These are phyloP conservation scores for Aegilops speltoides DNA, from an alignment of 176 grass and related monocot species.

Conservation along the genomic window DNA sequence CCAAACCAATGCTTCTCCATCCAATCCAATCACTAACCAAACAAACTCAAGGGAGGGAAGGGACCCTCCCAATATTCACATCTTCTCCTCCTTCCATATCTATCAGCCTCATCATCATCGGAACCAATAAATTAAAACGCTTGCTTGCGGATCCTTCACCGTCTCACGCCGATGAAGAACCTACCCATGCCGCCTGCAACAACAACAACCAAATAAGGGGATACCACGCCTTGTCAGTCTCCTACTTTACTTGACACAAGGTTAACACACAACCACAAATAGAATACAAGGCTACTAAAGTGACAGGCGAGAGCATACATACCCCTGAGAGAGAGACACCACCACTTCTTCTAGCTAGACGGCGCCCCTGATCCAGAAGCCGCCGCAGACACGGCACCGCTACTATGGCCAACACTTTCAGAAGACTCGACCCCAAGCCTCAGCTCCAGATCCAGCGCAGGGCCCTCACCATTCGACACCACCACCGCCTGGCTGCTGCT, in stretches of 20 bases:
- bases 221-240: background rate
- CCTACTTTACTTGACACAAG: background rate
- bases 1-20: too few relatives aligned
- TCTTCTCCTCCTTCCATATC: background rate
- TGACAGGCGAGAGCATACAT: background rate
- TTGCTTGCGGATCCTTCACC: background rate
- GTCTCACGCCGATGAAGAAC: background rate
- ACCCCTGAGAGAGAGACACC: background rate
- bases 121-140: background rate
- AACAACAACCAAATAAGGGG: background rate
- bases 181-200: background rate
- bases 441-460: background rate
- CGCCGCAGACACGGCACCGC: background rate
- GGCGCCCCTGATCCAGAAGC: background rate
- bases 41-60: background rate
- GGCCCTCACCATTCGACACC: slow-evolving; percentile 7
- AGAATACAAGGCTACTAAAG: background rate
- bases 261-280: background rate
- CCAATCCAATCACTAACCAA: too few relatives aligned
- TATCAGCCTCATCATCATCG: background rate
- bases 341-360: background rate
- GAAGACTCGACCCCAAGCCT: slow-evolving; percentile 2
- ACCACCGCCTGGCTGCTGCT: background rate
- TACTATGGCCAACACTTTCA: background rate
- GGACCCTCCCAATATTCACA: background rate